phyloP scores from a whole-genome alignment of 768 basidiomycete genomes.

The Boletales sp. region DNA sequence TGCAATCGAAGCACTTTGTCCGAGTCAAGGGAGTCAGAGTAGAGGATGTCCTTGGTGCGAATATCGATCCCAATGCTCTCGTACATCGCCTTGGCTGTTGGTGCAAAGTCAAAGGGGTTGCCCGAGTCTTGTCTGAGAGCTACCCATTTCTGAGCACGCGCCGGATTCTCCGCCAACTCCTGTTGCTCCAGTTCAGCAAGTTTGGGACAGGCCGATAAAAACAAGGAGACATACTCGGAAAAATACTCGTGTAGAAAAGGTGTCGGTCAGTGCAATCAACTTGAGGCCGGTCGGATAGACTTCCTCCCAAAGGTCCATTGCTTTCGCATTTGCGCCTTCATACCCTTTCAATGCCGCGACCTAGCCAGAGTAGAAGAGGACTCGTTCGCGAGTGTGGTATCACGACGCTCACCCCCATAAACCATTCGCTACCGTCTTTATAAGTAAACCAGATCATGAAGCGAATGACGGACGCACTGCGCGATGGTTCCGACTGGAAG shows the following conservation, averaged over 20 bases:
- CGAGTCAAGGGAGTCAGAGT: slow-evolving; percentile 76
- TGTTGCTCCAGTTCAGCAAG: slow-evolving; percentile 20
- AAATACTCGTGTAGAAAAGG: slow-evolving; percentile 85
- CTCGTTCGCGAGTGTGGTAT: not conserved
- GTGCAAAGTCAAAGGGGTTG: slow-evolving; percentile 79
- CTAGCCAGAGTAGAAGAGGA: slow-evolving; percentile 35
- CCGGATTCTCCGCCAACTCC: slow-evolving; percentile 57
- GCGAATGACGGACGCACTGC: slow-evolving; percentile 53
- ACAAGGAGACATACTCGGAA: slow-evolving; percentile 54
- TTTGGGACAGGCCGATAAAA: not conserved
- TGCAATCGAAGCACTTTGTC: slow-evolving; percentile 69
- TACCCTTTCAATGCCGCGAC: slow-evolving; percentile 85
- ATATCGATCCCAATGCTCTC: slow-evolving; percentile 64
- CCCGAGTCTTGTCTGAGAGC: slow-evolving; percentile 94
- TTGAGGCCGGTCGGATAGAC: slow-evolving; percentile 50
- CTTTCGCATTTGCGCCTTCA: slow-evolving; percentile 63
- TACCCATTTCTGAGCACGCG: slow-evolving; percentile 67
- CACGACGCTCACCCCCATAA: slow-evolving; percentile 66
- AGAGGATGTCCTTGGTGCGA: slow-evolving; percentile 67
- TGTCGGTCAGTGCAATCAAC: slow-evolving; percentile 88
- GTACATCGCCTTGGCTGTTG: slow-evolving; percentile 70
- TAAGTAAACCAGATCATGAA: slow-evolving; percentile 1
- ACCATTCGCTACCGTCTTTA: slow-evolving; percentile 66
- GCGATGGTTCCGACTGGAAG: slow-evolving; percentile 78
- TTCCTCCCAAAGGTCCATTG: slow-evolving; percentile 84